Base-by-base conservation (phyloP, 169 alveolate species). In the Babesia ovis region DNA sequence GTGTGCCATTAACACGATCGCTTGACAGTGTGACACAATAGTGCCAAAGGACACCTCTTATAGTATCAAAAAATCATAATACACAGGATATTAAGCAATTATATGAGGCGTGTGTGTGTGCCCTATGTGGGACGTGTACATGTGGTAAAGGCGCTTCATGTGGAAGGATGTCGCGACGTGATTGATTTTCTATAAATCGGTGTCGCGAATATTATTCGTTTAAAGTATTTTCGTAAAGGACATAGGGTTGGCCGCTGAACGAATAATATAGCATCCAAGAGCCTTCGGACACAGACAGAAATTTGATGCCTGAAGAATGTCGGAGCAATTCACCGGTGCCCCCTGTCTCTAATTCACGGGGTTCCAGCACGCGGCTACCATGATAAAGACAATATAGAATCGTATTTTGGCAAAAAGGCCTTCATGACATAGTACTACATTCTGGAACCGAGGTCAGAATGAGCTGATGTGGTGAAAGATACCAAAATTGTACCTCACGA, bases 81-180 rank as follows among this genome's bases (percentile, higher is more conserved):
- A 39, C 46, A 39, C 46, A 39, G 46, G 14, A 8, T 9, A 39
- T 39, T 14, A 16, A 34, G n/a, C 42, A 25, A 39, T 16, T 45
- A 18, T 39, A 42, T 60, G 46, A 64, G 61, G 61, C 35, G 34
- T 11, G 58, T 58, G 61, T 64, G 74, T 64, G 61, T 64, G 61
- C 32, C 61, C 50, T 64, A 34, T 48, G 60, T 20, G 61, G 61
- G 4, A 64, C 74, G 43, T 14, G 57, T 45, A 64, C 74, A 64
- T 42, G 74, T 64, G 34, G 34, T 59, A 27, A 54, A 4, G n/a
- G 50, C 27, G 18, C 25, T 37, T n/a, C 37, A 16, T 20, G 74
- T 64, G 74, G 74, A 64, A 64, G 74, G 74, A 45, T 64, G 74
- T 43, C 62, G 74, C 48, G 11, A 9, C 25, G 34, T 27, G 20